Evolutionary conservation across 768 basidiomycete genomes (phyloP).

Genomic region (Leccinum longicurvipes): DNA sequence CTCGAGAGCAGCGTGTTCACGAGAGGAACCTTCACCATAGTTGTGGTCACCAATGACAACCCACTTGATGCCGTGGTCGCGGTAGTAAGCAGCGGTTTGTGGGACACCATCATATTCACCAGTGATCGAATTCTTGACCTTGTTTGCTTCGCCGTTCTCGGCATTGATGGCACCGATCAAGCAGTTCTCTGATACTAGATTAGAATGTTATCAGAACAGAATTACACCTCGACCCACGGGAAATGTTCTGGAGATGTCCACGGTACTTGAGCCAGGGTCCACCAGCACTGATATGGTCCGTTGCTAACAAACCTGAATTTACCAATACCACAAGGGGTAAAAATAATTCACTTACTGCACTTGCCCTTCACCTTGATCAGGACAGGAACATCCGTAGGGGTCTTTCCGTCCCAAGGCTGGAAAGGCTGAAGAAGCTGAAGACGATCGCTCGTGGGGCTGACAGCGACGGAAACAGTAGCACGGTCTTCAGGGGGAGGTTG

Average conservation of each 20-base stretch:
- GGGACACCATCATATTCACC: slow-evolving; percentile 87
- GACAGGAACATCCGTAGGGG: slow-evolving; percentile 82
- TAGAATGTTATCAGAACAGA: slow-evolving; percentile 1
- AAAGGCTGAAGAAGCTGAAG: slow-evolving; percentile 90
- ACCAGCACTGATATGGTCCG: slow-evolving; percentile 95
- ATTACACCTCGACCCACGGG: slow-evolving; percentile 50
- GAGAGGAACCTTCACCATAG: slow-evolving; percentile 98
- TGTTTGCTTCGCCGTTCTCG: slow-evolving; percentile 96
- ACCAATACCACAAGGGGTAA: not conserved
- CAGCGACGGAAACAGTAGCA: slow-evolving; percentile 78
- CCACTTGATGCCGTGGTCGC: slow-evolving; percentile 89
- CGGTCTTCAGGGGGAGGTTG: slow-evolving; percentile 90
- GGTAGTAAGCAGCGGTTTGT: slow-evolving; percentile 82
- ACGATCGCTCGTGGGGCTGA: slow-evolving; percentile 82
- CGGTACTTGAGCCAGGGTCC: slow-evolving; percentile 99
- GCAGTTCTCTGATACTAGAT: slow-evolving; percentile 71
- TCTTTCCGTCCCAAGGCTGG: slow-evolving; percentile 90
- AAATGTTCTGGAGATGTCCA: slow-evolving; percentile 98
- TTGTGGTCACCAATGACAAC: slow-evolving; percentile 95
- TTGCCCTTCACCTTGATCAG: slow-evolving; percentile 99
- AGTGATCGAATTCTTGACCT: slow-evolving; percentile 85
- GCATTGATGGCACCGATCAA: slow-evolving; percentile 96
- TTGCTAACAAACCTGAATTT: slow-evolving; percentile 43
- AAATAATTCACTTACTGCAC: slow-evolving; percentile 71
- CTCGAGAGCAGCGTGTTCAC: slow-evolving; percentile 96